Percentiles rank a stretch among this genome's conserved stretches.
These are phyloP conservation scores for Cyathus striatus DNA, from an alignment of 768 basidiomycete genomes.

Conservation along the genomic window DNA sequence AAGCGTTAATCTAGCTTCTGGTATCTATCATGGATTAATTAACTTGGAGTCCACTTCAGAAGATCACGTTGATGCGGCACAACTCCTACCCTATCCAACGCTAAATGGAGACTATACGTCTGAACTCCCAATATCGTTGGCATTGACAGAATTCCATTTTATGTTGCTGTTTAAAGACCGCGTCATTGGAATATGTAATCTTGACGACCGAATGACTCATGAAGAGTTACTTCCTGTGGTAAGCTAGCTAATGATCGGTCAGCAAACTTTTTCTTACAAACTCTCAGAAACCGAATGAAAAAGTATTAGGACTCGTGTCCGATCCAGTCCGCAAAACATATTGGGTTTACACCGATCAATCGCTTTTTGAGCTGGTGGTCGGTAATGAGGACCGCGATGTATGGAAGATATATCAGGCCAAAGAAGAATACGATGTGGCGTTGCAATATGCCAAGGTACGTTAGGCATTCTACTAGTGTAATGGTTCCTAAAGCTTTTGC, in stretches of 20 bases:
- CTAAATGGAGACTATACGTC: slow-evolving; percentile 21
- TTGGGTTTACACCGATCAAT: slow-evolving; percentile 90
- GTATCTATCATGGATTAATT: slow-evolving; percentile 81
- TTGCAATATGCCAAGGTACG: slow-evolving; percentile 77
- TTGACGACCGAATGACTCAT: slow-evolving; percentile 79
- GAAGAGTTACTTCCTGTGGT: slow-evolving; percentile 84
- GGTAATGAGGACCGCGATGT: slow-evolving; percentile 90
- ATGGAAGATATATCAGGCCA: slow-evolving; percentile 86
- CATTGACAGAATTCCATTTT: slow-evolving; percentile 90
- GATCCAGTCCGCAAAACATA: slow-evolving; percentile 88
- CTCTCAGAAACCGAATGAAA: slow-evolving; percentile 70
- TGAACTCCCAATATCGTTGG: slow-evolving; percentile 67
- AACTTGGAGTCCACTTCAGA: slow-evolving; percentile 67
- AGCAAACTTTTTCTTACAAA: background rate
- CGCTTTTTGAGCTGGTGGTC: slow-evolving; percentile 82
- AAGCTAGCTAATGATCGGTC: slow-evolving; percentile 13
- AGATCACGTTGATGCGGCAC: slow-evolving; percentile 71
- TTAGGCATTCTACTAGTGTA: background rate
- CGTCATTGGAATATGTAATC: slow-evolving; percentile 68
- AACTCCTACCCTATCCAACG: slow-evolving; percentile 74
- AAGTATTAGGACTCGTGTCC: slow-evolving; percentile 66
- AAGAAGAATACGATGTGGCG: slow-evolving; percentile 73
- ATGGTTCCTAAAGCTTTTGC: background rate
- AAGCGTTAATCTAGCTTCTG: slow-evolving; percentile 54
- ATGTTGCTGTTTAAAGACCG: slow-evolving; percentile 78